Conservation (phyloP, 1,284 basidiomycete genomes). For the Boletus smithii region DNA sequence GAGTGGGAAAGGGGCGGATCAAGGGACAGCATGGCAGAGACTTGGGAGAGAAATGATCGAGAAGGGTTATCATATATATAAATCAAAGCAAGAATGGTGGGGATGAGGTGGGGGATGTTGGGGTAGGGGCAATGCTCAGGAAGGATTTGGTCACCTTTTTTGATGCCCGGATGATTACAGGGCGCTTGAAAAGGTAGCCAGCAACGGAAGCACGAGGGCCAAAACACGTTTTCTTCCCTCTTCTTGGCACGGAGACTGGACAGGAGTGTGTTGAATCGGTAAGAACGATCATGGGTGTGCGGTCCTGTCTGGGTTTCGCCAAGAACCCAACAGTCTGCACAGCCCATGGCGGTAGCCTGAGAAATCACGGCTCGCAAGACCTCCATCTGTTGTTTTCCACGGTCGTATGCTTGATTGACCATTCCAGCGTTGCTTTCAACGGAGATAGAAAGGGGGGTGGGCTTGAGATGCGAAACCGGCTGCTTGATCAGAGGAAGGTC, state of each 20-base stretch:
- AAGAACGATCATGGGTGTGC: neutral
- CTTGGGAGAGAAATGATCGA: too few species aligned
- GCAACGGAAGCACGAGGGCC: neutral
- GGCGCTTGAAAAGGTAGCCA: neutral
- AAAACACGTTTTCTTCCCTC: neutral
- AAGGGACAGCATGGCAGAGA: too few species aligned
- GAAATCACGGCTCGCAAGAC: neutral
- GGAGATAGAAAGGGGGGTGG: too few species aligned
- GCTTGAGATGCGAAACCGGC: too few species aligned
- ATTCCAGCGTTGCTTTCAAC: neutral
- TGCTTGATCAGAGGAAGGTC: neutral
- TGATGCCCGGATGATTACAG: neutral
- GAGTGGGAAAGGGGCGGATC: too few species aligned
- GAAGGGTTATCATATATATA: too few species aligned
- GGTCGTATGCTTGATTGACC: neutral
- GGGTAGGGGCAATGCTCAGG: neutral
- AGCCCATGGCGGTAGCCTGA: neutral
- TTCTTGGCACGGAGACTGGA: neutral
- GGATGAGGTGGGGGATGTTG: neutral
- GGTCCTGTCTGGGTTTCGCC: neutral
- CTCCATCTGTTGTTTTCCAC: neutral
- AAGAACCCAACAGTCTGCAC: slow-evolving; percentile 2
- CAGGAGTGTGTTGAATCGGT: neutral
- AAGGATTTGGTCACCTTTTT: neutral
- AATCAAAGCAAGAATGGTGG: neutral